A percentile compares a stretch with the other conserved stretches of the same genome.
Evolutionary conservation across 805 yeast genomes (phyloP).

Genomic region (Cyberlindnera nakhonratchasimensis): DNA sequence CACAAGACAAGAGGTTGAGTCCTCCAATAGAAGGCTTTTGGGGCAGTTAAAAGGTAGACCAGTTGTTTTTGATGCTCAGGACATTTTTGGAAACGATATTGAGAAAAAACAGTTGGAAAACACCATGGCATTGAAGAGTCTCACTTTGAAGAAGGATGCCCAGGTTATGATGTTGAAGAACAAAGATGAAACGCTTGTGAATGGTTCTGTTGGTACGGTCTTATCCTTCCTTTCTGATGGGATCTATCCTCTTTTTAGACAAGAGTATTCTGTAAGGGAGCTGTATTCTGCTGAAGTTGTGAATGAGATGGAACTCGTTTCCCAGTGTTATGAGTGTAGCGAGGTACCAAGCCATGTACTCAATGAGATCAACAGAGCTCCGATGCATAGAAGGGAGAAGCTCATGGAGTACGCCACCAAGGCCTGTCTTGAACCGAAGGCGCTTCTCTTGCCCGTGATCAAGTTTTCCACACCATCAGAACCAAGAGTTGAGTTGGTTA

Average conservation of each 20-base stretch:
- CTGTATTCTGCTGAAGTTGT: slow-evolving; percentile 22
- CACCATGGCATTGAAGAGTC: slow-evolving; percentile 64
- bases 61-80: slow-evolving; percentile 43
- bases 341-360: slow-evolving; percentile 19
- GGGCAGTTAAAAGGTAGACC: slow-evolving; percentile 44
- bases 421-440: slow-evolving; percentile 1
- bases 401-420: slow-evolving; percentile 22
- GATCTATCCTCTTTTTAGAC: slow-evolving; percentile 16
- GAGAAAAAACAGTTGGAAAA: slow-evolving; percentile 41
- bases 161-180: slow-evolving; percentile 95
- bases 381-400: slow-evolving; percentile 12
- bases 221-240: slow-evolving; percentile 34
- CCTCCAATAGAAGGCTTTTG: slow-evolving; percentile 60
- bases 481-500: slow-evolving; percentile 9
- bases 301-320: slow-evolving; percentile 27
- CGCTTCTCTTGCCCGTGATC: slow-evolving; percentile 40
- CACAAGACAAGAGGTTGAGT: slow-evolving; percentile 79
- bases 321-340: slow-evolving; percentile 29
- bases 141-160: slow-evolving; percentile 75
- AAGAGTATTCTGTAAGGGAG: slow-evolving; percentile 11
- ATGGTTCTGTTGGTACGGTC: slow-evolving; percentile 87
- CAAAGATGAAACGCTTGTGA: slow-evolving; percentile 70
- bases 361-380: slow-evolving; percentile 16
- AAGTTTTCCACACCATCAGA: slow-evolving; percentile 39
- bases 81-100: slow-evolving; percentile 30